Evolutionary conservation across 371 early-diverging fungal species (phyloP), one percentile per base, ranked within the genome.

Genomic region (Mortierella sp.): DNA sequence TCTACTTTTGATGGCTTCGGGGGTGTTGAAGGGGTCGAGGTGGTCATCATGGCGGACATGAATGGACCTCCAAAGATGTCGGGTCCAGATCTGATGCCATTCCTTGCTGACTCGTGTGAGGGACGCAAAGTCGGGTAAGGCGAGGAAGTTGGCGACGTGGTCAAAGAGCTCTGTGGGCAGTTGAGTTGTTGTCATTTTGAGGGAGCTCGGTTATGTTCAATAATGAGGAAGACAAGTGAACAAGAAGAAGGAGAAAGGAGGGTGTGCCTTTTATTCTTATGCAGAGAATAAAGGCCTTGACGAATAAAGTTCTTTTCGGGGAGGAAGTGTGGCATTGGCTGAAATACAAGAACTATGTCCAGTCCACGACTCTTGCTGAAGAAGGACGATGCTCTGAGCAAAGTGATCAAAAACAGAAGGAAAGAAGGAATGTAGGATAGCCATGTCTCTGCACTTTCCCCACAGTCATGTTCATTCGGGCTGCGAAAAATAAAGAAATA

Each of bases 51-150:
- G 65, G 65, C 65, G 18, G 24, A 65, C 8, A 2, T 65, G 65
- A 41, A 65, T 65, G 38, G 65, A 38, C 32, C 65, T 65, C 65
- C 65, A 65, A 41, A 65, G 65, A 65, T 65, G 65, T 38, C 65
- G 16, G 8, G 65, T 65, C 65, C 65, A 65, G 65, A 65, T 65
- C 41, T 38, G 65, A 8, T 65, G 38, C 65, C 65, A 65, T 65
- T 38, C 65, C 65, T 65, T 65, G 65, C 24, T 38, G 21, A 65
- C 65, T 38, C 65, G 35, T 5, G 65, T 38, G 35, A 65, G 65
- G 7, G 32, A 35, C 5, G 65, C 65, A 65, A 65, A 41, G 65
- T 65, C 65, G 38, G 65, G 65, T 14, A 41, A 16, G 21, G 35
- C 41, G 35, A 65, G 65, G 65, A 65, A 65, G 41, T 35, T 16